Evolutionary conservation across 441 rosid genomes (phyloP).

Genomic region (Adansonia rubrostipa): DNA sequence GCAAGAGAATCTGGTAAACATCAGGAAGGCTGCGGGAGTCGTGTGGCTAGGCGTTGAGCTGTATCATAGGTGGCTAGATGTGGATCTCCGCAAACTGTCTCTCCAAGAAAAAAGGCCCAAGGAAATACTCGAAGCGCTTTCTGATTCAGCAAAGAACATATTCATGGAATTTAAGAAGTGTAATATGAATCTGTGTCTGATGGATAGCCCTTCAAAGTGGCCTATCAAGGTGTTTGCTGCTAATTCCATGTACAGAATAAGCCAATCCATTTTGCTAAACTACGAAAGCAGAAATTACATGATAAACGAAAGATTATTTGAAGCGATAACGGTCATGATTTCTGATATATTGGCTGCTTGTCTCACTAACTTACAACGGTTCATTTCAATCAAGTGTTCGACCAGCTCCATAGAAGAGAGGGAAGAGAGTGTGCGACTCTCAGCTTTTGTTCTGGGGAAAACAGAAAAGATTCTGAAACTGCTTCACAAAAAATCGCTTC

Average conservation of each 20-base stretch:
- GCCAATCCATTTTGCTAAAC: constrained; percentile 58
- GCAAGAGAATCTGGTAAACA: constrained; percentile 42
- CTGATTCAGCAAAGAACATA: constrained; percentile 53
- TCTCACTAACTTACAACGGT: constrained; percentile 59
- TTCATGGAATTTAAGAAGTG: constrained; percentile 49
- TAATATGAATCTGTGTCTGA: constrained; percentile 40
- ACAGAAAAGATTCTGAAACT: constrained; percentile 56
- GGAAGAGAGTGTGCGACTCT: constrained; percentile 54
- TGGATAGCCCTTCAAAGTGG: constrained; percentile 68
- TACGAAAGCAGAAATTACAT: constrained; percentile 35
- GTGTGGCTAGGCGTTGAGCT: constrained; percentile 73
- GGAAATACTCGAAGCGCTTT: constrained; percentile 58
- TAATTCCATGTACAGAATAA: constrained; percentile 78
- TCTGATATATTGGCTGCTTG: constrained; percentile 74
- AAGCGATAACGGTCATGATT: constrained; percentile 45
- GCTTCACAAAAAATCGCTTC: constrained; percentile 45
- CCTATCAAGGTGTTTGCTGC: constrained; percentile 73
- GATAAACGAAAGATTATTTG: constrained; percentile 42
- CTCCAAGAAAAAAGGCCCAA: constrained; percentile 41
- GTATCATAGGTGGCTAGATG: constrained; percentile 68
- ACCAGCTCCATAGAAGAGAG: constrained; percentile 57
- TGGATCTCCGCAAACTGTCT: constrained; percentile 61
- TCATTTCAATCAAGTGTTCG: constrained; percentile 56
- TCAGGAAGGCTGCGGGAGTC: constrained; percentile 57
- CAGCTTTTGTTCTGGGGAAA: constrained; percentile 68